phyloP scores from a whole-genome alignment of 345 rosid species.

The Eutrema yunnanense region DNA sequence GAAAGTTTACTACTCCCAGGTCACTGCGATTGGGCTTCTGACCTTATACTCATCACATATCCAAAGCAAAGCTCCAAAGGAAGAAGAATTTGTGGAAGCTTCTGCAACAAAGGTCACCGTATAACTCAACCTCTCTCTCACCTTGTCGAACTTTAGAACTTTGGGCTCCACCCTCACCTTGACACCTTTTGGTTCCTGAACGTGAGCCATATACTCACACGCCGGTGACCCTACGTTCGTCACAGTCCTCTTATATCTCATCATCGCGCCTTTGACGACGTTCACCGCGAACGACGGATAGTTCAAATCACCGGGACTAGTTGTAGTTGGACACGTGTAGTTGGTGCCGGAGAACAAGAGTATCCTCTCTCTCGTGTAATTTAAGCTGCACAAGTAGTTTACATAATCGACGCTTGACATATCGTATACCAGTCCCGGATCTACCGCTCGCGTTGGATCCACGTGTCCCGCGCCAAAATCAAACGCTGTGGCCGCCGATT shows the following conservation, averaged over 20 bases:
- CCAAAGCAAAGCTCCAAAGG: constrained; percentile 65
- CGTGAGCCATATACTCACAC: constrained; percentile 41
- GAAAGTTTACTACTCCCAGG: constrained; percentile 36
- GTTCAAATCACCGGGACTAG: constrained; percentile 45
- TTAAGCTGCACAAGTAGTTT: constrained; percentile 50
- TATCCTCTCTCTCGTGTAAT: constrained; percentile 51
- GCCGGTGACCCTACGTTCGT: constrained; percentile 56
- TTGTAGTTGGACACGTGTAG: constrained; percentile 34
- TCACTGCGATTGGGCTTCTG: constrained; percentile 62
- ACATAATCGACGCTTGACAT: constrained; percentile 37
- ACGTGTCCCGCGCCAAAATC: constrained; percentile 65
- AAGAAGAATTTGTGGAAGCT: neutral
- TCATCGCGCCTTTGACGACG: constrained; percentile 29
- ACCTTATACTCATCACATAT: constrained; percentile 43
- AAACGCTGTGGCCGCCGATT: constrained; percentile 39
- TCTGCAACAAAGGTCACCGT: constrained; percentile 36
- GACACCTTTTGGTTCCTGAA: constrained; percentile 48
- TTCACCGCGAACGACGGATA: constrained; percentile 58
- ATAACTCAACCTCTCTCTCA: constrained; percentile 52
- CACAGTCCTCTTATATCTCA: constrained; percentile 43
- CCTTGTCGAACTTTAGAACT: constrained; percentile 39
- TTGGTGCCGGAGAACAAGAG: constrained; percentile 35
- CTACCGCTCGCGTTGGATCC: constrained; percentile 42
- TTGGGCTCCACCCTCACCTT: constrained; percentile 47
- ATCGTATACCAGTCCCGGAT: constrained; percentile 61